Percentiles rank a stretch among this genome's conserved stretches.
Evolutionary conservation across 2,329 filamentous ascomycete genomes (phyloP).

Genomic region (Chaetoscypha palmicola): DNA sequence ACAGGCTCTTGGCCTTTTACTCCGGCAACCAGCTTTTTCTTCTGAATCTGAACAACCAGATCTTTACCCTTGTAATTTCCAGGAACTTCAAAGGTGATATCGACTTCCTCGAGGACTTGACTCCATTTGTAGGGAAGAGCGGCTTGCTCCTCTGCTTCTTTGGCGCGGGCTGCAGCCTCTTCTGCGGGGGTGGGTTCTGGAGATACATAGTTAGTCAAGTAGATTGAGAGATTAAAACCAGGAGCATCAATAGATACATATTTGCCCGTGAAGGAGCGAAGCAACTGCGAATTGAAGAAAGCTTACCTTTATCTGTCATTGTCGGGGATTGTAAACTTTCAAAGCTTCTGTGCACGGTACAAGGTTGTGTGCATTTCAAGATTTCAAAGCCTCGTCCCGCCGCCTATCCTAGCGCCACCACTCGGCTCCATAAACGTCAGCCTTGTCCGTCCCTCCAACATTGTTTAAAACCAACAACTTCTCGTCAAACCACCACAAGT

Average conservation of each 20-base stretch:
- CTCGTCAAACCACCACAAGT: conserved; percentile 5
- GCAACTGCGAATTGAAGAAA: too few species aligned
- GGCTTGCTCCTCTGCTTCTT: conserved; percentile 81
- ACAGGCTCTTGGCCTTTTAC: conserved; percentile 85
- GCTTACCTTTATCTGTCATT: conserved; percentile 7
- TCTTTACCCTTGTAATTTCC: conserved; percentile 80
- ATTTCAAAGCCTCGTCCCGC: conserved; percentile 7
- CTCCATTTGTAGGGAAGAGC: conserved; percentile 95
- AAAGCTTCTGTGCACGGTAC: background rate
- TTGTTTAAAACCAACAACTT: conserved; percentile 9
- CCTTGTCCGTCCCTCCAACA: conserved; percentile 1
- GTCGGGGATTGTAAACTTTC: background rate
- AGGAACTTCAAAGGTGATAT: conserved; percentile 70
- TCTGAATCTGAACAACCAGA: conserved; percentile 75
- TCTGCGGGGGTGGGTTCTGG: conserved; percentile 37
- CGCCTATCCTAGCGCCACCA: background rate
- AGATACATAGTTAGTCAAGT: conserved; percentile 1
- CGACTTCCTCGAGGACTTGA: conserved; percentile 84
- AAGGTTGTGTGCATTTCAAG: background rate
- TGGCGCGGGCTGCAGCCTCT: conserved; percentile 54
- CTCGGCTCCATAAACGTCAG: background rate
- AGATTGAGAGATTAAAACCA: too few species aligned
- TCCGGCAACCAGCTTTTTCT: conserved; percentile 67
- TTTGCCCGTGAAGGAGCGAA: too few species aligned
- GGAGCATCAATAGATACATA: too few species aligned